Base-by-base conservation (phyloP, 192 early-diverging fungal species). In the Rhizophagus clarus region DNA sequence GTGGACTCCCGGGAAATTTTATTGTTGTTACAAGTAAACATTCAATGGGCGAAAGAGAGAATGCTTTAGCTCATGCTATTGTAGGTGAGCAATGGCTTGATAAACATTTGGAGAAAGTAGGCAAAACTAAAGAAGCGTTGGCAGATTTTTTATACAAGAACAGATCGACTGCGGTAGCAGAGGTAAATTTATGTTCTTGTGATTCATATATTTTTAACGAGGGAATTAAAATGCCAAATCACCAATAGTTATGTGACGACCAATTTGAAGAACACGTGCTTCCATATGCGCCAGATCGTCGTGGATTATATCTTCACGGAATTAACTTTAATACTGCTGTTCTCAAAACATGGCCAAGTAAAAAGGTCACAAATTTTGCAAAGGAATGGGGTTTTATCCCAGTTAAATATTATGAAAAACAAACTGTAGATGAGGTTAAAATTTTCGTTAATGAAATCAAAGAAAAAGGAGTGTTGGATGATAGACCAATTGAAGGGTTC, bases 221-320 rank as follows among this genome's bases (percentile, higher is more conserved):
- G 24, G 37, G 37, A 12, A 56, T 81, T 26, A 63, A 26, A 40
- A 37, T 32, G 14, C 26, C 76, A 17, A 78, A 6, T 61, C 20
- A 20, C 51, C 84, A 84, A 63, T 86, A 96, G 92, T 88, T 99
- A 4, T 96, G 93, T 56, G 97, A 99, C 83, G 97, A 99, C 80
- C 91, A 89, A 3, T 99, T 99, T 88, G 95, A 99, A 80, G 95
- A 99, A 84, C 97, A 98, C 82, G 88, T 99, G 37, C 80, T 99
- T 49, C 93, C 92, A 75, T 99, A 99, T 77, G 85, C 93, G 3
- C 86, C 84, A 15, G 94, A 95, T 5, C 76, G 80, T 74, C 83
- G 94, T 32, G 97, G 97, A 4, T 88, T 99, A 24, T 97, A 96
- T 78, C 83, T 97, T 17, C 97, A 99, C 81, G 97, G 97, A 12